phyloP scores from a whole-genome alignment of 306 rosid genomes.

The Vicia faba region DNA sequence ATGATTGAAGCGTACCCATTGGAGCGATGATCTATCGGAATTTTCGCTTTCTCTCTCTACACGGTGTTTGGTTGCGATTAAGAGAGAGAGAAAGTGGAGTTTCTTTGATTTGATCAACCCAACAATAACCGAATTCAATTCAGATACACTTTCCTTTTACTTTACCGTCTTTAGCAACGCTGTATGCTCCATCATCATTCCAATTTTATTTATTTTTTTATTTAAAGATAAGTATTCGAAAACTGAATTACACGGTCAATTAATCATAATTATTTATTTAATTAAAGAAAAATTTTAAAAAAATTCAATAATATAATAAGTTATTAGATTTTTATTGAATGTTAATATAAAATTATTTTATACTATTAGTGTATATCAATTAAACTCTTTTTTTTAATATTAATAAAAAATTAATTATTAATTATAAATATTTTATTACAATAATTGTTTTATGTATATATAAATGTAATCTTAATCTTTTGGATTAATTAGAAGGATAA shows the following conservation, averaged over 20 bases:
- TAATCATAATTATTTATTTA: too few relatives aligned
- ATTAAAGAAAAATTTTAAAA: too few relatives aligned
- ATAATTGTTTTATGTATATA: background rate
- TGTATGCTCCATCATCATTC: background rate
- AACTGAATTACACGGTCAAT: too few relatives aligned
- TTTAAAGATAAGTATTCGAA: too few relatives aligned
- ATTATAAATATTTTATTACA: background rate
- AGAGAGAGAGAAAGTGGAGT: slow-evolving; percentile 49
- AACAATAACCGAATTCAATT: slow-evolving; percentile 34
- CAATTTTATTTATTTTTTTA: background rate
- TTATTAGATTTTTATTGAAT: too few relatives aligned
- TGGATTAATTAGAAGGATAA: background rate
- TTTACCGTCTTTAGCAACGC: slow-evolving; percentile 34
- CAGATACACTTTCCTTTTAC: slow-evolving; percentile 40
- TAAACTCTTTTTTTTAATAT: too few relatives aligned
- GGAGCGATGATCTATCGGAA: slow-evolving; percentile 28
- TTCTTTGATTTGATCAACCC: slow-evolving; percentile 15
- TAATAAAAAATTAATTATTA: too few relatives aligned
- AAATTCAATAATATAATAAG: too few relatives aligned
- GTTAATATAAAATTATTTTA: too few relatives aligned
- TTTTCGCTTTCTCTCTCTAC: slow-evolving; percentile 49
- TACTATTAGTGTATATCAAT: too few relatives aligned
- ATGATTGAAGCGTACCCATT: slow-evolving; percentile 96
- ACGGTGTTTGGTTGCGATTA: slow-evolving; percentile 13
- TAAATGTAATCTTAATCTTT: background rate